Conservation (phyloP, 352 stramenopile genomes). For the Pythium angustatum region DNA sequence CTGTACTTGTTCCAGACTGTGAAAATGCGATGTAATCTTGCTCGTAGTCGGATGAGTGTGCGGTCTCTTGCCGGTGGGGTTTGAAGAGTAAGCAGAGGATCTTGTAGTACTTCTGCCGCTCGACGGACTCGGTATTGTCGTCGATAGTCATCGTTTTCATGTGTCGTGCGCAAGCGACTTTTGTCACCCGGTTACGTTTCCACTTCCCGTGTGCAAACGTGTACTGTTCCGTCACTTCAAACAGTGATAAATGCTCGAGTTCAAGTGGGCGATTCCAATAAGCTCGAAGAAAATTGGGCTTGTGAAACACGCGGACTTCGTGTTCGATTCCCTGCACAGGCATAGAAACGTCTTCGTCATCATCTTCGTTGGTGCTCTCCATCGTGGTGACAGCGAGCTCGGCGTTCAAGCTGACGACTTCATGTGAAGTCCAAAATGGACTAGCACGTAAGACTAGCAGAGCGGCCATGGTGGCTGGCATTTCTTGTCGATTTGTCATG, state of each 20-base stretch:
- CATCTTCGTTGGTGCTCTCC: neutral
- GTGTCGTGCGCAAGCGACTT: neutral
- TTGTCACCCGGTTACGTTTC: neutral
- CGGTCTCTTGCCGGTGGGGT: neutral
- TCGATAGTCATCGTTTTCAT: neutral
- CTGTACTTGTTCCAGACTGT: neutral
- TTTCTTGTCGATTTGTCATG: constrained; percentile 15
- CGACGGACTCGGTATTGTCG: neutral
- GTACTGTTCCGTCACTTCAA: neutral
- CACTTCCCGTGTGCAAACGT: neutral
- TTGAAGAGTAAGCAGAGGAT: neutral
- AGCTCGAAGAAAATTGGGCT: neutral
- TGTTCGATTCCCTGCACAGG: neutral
- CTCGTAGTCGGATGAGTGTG: too few relatives aligned
- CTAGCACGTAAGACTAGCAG: constrained; percentile 3
- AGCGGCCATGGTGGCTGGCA: constrained; percentile 12
- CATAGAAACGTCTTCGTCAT: constrained; percentile 7
- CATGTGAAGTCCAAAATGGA: constrained; percentile 8
- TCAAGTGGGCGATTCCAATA: constrained; percentile 8
- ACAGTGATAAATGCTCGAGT: neutral
- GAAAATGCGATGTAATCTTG: neutral
- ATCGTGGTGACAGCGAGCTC: neutral
- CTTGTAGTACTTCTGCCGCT: neutral
- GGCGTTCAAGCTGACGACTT: neutral
- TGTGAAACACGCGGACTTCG: neutral